Evolutionary conservation across 768 basidiomycete genomes (phyloP), one percentile per base, ranked within the genome.

Genomic region (Mycena leptocephala): DNA sequence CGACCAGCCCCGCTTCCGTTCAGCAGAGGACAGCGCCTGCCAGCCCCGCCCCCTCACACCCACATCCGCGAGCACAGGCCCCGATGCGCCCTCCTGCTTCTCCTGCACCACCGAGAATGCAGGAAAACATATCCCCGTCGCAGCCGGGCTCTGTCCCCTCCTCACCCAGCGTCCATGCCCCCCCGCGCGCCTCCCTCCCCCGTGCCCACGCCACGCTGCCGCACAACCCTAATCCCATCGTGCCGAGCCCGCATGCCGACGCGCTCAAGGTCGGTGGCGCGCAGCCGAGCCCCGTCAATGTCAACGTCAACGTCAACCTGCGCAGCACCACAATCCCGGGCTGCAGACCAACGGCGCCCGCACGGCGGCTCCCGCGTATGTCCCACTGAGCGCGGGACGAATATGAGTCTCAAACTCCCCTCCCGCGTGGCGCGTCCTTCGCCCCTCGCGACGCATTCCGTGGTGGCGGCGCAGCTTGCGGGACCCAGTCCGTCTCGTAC

Each of bases 341-440:
- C 51, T 76, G 66, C 75, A 76, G 65, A 72, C 63, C 9, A 76
- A 76, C 35, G 75, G 75, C 48, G 66, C 59, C 48, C 70, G 75
- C 65, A 63, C 65, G 48, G 32, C 70, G 63, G 46, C 26, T 3
- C 74, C 69, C 4, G 62, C 65, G 32, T 72, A 76, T 32, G 75
- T 68, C 8, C 68, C 74, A 41, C 30, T 75, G 53, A 51, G 28
- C 55, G 43, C 2, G 66, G 73, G 37, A 70, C 62, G 20, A 70
- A 59, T 39, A 51, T 59, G 39, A 70, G 53, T 22, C 65, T 75
- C 43, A 75, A 70, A 32, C 63, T 75, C 10, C 74, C 68, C 9
- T 55, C 62, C 24, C 74, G 66, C 14, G 66, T 51, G 22, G 59
- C 67, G 30, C 74, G 68, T 32, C 63, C 74, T 3, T 75, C 74